Conservation (phyloP, 202 grass and related monocot genomes). For the Setaria italica region DNA sequence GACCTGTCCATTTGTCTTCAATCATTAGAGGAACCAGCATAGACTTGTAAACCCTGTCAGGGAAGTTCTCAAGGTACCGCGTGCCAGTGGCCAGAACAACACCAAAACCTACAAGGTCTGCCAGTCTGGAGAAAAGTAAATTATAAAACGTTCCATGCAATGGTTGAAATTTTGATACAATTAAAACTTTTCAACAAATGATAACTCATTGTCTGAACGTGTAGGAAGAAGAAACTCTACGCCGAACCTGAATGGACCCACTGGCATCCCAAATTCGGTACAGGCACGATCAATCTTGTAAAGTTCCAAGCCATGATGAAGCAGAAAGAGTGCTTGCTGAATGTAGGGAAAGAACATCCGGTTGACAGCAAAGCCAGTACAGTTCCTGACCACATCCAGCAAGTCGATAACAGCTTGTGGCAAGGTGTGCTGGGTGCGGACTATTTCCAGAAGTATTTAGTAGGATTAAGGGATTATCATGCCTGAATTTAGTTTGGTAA, state of each 20-base stretch:
- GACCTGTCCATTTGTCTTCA: conserved; percentile 78
- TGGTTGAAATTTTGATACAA: background rate
- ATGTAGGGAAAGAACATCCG: conserved; percentile 93
- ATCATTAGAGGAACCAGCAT: conserved; percentile 85
- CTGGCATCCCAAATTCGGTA: conserved; percentile 92
- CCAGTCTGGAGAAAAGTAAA: conserved; percentile 53
- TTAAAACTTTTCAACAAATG: background rate
- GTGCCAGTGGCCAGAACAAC: conserved; percentile 76
- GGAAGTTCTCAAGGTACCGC: conserved; percentile 80
- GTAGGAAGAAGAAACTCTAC: background rate
- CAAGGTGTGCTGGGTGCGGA: conserved; percentile 63
- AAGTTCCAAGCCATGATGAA: conserved; percentile 77
- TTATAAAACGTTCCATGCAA: background rate
- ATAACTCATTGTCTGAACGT: background rate
- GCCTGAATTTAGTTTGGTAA: background rate
- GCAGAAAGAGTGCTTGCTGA: conserved; percentile 67
- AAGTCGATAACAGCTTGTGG: conserved; percentile 76
- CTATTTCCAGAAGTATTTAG: conserved; percentile 77
- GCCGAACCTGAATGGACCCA: conserved; percentile 79
- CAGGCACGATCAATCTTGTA: conserved; percentile 78
- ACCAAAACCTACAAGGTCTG: conserved; percentile 84
- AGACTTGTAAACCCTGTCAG: conserved; percentile 86
- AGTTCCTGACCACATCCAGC: conserved; percentile 69
- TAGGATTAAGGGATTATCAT: background rate
- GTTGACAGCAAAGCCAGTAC: conserved; percentile 82